Evolutionary conservation across 495 filamentous ascomycete species (phyloP), one percentile per base, ranked within the genome.

Genomic region (Lasiosphaeria miniovina): DNA sequence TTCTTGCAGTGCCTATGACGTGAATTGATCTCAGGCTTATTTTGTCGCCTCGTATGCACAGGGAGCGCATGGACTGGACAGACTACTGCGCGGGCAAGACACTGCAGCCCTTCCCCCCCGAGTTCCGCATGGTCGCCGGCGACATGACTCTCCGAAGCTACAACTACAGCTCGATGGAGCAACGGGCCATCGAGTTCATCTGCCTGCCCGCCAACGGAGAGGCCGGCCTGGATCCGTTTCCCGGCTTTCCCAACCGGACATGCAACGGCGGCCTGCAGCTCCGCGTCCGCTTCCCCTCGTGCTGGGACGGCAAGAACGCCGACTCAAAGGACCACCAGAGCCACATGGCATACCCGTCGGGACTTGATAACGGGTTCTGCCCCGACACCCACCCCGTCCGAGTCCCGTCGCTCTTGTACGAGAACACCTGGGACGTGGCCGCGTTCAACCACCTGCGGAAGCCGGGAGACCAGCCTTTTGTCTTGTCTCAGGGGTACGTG

Each of bases 251-350:
- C 15, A 77, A 78, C 59, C 66, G 71, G 52, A 83, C 86, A 53
- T 90, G 88, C 61, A 66, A 74, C 31, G 72, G 80, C 60, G 82
- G 81, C 0, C 68, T 93, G 52, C 86, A 89, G 40, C 73, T 89
- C 43, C 87, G 91, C 63, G 70, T 93, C 32, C 83, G 87, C 75
- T 91, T 93, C 71, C 89, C 89, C 2, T 88, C 85, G 4, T 93
- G 89, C 77, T 91, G 88, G 86, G 86, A 91, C 64, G 87, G 88
- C 6, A 73, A 49, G 8, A 77, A 87, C 40, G 79, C 82, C 50
- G 80, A 84, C 63, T 75, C 72, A 6, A 49, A 69, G 2, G 73
- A 81, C 62, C 82, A 88, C 68, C 78, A 80, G 69, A 75, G 75
- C 12, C 86, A 88, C 64, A 76, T 88, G 57, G 66, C 75, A 0